phyloP scores from a whole-genome alignment of 768 basidiomycete genomes.

The Trametes gibbosa region DNA sequence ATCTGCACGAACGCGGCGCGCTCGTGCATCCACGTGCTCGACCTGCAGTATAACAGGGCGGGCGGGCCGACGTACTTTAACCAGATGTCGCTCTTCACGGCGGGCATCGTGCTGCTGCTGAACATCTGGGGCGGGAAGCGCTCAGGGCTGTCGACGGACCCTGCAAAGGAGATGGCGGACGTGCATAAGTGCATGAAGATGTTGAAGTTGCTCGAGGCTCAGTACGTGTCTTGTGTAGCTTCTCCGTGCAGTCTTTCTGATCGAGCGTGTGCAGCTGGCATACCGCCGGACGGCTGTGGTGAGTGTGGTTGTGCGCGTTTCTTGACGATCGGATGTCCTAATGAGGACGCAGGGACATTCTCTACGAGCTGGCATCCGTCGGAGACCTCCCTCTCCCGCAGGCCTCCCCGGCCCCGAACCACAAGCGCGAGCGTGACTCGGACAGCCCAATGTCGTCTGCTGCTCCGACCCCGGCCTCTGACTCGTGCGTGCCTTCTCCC shows the following conservation, averaged over 20 bases:
- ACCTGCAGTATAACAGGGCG: conserved; percentile 33
- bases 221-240: conserved; percentile 25
- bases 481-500: background rate
- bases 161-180: conserved; percentile 41
- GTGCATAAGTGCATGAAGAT: conserved; percentile 47
- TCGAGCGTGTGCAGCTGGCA: conserved; percentile 38
- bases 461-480: background rate
- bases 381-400: conserved; percentile 69
- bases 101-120: conserved; percentile 46
- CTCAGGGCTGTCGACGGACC: conserved; percentile 34
- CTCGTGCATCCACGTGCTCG: conserved; percentile 47
- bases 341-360: conserved; percentile 54
- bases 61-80: conserved; percentile 27
- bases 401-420: conserved; percentile 44
- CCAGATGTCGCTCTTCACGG: conserved; percentile 41
- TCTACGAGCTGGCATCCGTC: conserved; percentile 69
- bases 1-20: conserved; percentile 56
- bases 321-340: background rate
- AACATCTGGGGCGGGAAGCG: conserved; percentile 48
- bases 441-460: conserved; percentile 40
- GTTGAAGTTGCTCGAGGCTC: conserved; percentile 34
- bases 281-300: conserved; percentile 49
- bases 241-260: background rate
- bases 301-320: conserved; percentile 15
- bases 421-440: conserved; percentile 64